Evolutionary conservation across 805 yeast genomes (phyloP), one percentile per base, ranked within the genome.

Genomic region (Cyberlindnera misumaiensis): DNA sequence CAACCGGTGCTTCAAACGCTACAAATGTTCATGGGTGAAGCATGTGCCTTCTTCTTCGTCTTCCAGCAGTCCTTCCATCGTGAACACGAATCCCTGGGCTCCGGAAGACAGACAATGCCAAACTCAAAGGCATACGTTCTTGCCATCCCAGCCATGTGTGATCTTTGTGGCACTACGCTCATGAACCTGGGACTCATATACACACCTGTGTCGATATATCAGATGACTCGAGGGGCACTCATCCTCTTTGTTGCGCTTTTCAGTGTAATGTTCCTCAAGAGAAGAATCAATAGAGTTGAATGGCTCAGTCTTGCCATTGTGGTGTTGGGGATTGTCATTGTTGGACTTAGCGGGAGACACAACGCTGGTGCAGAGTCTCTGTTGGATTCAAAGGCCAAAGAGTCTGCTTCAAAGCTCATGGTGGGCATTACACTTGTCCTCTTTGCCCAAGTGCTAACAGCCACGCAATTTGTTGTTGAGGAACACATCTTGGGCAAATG

Each of bases 191-290:
- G 93, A 0, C 65, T 84, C 43, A 56, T 82, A 17, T 78, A 77
- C 58, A 77, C 80, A 1, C 90, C 93, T 0, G 93, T 83, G 8
- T 80, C 88, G 1, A 72, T 83, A 35, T 84, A 83, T 58, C 94
- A 84, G 56, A 84, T 84, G 94, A 78, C 83, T n/a, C 65, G 94
- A 46, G 93, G 94, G 3, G 74, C 87, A 0, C 63, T 83, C 30
- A 84, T 84, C 31, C 60, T 84, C 30, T 83, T 82, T 60, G 94
- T 83, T 17, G 94, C 89, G 1, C 58, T 77, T 12, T 69, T 83
- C 52, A 77, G 86, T 16, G 80, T 80, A 28, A 20, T 79, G 1
- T 81, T 83, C 51, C 68, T 84, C 45, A 64, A 70, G 34, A 68
- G 75, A 30, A 59, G 55, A 14, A 75, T 84, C 34, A 64, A 77